Base-by-base conservation (phyloP, 2,329 filamentous ascomycete genomes). In the Penicillium concentricum region DNA sequence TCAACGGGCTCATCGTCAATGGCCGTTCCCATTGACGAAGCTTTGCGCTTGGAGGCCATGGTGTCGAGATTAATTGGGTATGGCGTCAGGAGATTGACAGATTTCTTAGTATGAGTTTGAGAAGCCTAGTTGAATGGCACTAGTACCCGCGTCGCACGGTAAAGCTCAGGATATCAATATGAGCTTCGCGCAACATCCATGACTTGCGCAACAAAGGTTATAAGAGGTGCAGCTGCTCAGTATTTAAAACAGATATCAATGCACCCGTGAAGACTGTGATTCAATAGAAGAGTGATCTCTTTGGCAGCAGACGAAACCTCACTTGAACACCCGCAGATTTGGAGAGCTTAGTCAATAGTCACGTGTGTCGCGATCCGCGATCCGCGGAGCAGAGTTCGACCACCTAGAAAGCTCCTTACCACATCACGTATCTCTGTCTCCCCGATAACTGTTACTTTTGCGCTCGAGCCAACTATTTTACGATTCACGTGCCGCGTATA, bases 11-110 rank as follows among this genome's bases (percentile, higher is more conserved):
- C 92, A 56, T 97, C 91, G 41, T 87, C 83, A 22, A 71, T 64
- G 24, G 79, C 77, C 50, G 85, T 79, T 52, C 85, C 84, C 82
- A 95, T 88, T 10, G 88, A 88, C 56, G 85, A 84, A 46, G 89
- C 89, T 76, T 97, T 97, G 69, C 93, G 87, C 78, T 97, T 97
- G 53, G 91, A 87, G n/a, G 93, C 88, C 93, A 97, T 97, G 57
- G 46, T 78, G 58, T 18, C 37, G 9, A 13, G 15, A 26, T 32
- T 34, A 39, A 30, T 43, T 41, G 34, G n/a, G 5, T 43, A 22
- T 16, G 13, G n/a, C 24, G 34, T 48, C 20, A 54, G 43, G 28
- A 20, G 32, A 28, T 37, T 4, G 30, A 15, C 18, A 4, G 12
- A 18, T 32, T 30, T 26, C 30, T 9, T 39, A 3, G 2, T 46